These are phyloP conservation scores for Ustilago hordei DNA, from an alignment of 1,284 basidiomycete genomes.

Conservation along the genomic window DNA sequence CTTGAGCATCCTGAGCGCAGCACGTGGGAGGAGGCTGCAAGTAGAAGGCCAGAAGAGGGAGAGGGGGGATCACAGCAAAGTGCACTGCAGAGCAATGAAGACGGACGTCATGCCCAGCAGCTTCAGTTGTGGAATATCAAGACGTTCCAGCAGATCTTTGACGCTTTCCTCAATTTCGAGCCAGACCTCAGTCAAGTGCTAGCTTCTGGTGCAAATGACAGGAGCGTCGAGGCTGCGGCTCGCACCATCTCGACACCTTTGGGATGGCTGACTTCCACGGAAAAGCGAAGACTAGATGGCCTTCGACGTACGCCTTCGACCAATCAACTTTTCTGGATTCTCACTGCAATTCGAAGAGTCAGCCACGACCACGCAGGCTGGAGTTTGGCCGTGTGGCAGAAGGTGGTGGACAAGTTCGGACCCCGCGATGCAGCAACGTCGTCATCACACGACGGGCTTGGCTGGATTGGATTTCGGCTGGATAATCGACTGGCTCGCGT, in stretches of 20 bases:
- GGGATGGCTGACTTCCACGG: constrained; percentile 21
- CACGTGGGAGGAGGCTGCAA: constrained; percentile 26
- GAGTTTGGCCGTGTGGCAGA: constrained; percentile 45
- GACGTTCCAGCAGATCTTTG: constrained; percentile 46
- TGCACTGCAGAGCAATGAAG: not conserved
- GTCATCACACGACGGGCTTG: constrained; percentile 1
- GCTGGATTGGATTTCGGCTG: constrained; percentile 24
- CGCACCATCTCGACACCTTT: constrained; percentile 21
- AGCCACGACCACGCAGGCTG: constrained; percentile 40
- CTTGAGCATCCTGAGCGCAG: constrained; percentile 13
- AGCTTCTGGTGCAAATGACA: not conserved
- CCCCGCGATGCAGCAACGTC: not conserved
- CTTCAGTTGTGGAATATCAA: constrained; percentile 35
- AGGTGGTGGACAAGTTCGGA: constrained; percentile 37
- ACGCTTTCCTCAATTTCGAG: constrained; percentile 30
- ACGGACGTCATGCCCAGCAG: constrained; percentile 10
- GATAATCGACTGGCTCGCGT: constrained; percentile 41
- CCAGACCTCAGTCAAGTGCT: constrained; percentile 20
- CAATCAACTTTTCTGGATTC: constrained; percentile 48
- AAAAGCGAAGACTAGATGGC: constrained; percentile 30
- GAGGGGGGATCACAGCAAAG: not conserved
- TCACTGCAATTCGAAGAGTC: constrained; percentile 44
- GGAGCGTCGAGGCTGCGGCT: not conserved
- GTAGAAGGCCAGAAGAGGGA: not conserved
- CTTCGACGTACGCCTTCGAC: constrained; percentile 23